These are phyloP conservation scores for Cyberlindnera veronae DNA, from an alignment of 805 yeast genomes.

Conservation along the genomic window DNA sequence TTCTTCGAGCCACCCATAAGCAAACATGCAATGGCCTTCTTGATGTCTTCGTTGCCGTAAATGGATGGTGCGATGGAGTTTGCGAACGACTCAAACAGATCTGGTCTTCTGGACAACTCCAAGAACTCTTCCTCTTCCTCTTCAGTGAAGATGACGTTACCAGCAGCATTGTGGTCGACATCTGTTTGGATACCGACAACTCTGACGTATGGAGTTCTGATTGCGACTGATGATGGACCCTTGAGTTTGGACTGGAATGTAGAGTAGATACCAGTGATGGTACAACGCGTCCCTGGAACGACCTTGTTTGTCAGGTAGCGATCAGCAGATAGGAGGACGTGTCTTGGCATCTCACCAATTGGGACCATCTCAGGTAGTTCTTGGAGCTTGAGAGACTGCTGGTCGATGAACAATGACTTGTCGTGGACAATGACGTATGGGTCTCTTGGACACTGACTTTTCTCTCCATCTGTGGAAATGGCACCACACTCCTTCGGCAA, in stretches of 20 bases:
- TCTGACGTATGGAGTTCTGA: constrained; percentile 86
- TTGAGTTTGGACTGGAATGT: constrained; percentile 74
- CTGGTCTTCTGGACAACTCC: constrained; percentile 74
- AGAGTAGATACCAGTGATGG: constrained; percentile 88
- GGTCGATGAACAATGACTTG: constrained; percentile 89
- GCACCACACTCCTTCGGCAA: constrained; percentile 68
- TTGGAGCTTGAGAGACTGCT: constrained; percentile 88
- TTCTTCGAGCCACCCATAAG: constrained; percentile 94
- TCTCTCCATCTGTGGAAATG: constrained; percentile 48
- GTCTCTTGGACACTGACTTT: constrained; percentile 75
- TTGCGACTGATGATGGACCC: constrained; percentile 69
- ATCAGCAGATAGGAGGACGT: constrained; percentile 81
- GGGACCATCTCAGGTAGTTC: constrained; percentile 99
- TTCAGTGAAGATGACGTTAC: constrained; percentile 65
- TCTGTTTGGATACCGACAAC: constrained; percentile 86
- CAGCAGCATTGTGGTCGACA: constrained; percentile 63
- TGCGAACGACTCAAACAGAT: constrained; percentile 81
- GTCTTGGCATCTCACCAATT: constrained; percentile 98
- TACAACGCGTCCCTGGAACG: constrained; percentile 93
- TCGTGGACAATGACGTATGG: constrained; percentile 94
- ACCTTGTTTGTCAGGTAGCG: constrained; percentile 85
- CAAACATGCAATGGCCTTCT: constrained; percentile 88
- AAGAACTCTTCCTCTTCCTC: constrained; percentile 93
- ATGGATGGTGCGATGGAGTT: constrained; percentile 94
- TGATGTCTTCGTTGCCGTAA: constrained; percentile 90